Conservation (phyloP, 495 filamentous ascomycete species). For the Platismatia glauca region DNA sequence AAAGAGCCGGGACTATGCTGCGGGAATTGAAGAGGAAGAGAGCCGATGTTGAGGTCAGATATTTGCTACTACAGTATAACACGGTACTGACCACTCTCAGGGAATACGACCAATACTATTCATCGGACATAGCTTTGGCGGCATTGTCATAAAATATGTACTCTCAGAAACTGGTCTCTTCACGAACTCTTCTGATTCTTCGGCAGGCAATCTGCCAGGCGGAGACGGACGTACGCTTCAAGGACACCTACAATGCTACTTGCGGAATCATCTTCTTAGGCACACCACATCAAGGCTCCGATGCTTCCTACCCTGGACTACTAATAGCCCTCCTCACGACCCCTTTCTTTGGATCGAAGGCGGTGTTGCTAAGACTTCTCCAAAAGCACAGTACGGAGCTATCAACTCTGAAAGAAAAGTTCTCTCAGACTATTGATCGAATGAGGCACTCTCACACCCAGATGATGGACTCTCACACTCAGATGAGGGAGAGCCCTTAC, state of each 20-base stretch:
- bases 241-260: neutral
- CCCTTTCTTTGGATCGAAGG: neutral
- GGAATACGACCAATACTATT: slow-evolving; percentile 2
- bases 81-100: neutral
- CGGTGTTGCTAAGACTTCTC: neutral
- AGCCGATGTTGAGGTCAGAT: slow-evolving; percentile 2
- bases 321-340: neutral
- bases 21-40: slow-evolving; percentile 1
- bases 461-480: slow-evolving; percentile 4
- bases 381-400: neutral
- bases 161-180: neutral
- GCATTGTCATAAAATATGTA: slow-evolving; percentile 7
- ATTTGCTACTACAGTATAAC: neutral
- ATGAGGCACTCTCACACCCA: no score
- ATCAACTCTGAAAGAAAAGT: neutral
- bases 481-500: neutral
- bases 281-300: neutral
- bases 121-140: slow-evolving; percentile 7
- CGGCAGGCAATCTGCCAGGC: neutral
- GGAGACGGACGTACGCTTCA: neutral
- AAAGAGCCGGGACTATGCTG: slow-evolving; percentile 1
- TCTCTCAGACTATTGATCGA: neutral
- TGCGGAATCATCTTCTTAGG: neutral
- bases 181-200: neutral
- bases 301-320: neutral